Conservation (phyloP, 805 yeast species). For the fission yeast (Schizosaccharomyces pombe) region DNA sequence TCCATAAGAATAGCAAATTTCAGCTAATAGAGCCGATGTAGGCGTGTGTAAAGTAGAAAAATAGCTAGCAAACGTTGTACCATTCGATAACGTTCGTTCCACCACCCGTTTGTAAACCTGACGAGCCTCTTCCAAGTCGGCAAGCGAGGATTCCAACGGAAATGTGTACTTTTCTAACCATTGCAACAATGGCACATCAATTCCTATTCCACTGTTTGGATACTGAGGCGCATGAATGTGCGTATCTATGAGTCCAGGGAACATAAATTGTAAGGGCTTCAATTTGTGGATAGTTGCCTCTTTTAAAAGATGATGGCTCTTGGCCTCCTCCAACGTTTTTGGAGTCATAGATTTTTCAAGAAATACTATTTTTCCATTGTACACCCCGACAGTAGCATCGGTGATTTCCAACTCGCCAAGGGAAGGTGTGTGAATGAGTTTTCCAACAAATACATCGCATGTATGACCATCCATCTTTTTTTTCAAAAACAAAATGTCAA, state of each 20-base stretch:
- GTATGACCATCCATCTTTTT: neutral
- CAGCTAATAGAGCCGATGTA: conserved; percentile 57
- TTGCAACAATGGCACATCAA: conserved; percentile 60
- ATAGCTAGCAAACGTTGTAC: conserved; percentile 83
- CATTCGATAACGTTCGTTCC: conserved; percentile 43
- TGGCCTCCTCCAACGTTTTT: neutral
- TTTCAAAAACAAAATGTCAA: too few relatives aligned
- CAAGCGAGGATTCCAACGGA: conserved; percentile 56
- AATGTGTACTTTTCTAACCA: conserved; percentile 80
- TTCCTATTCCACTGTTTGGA: conserved; percentile 65
- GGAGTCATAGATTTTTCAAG: neutral
- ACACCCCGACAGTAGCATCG: neutral
- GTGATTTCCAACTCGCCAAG: neutral
- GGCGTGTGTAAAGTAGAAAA: conserved; percentile 69
- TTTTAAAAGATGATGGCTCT: neutral
- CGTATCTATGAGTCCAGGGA: conserved; percentile 67
- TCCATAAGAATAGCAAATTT: conserved; percentile 37
- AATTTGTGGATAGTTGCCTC: neutral
- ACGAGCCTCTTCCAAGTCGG: conserved; percentile 29
- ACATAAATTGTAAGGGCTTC: conserved; percentile 26
- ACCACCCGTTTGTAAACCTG: conserved; percentile 45
- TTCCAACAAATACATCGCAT: neutral
- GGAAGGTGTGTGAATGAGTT: neutral
- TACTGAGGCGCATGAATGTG: conserved; percentile 72
- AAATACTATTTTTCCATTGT: neutral